Evolutionary conservation across 2,329 filamentous ascomycete genomes (phyloP), one percentile per base, ranked within the genome.

Genomic region (Fusarium devonianum): DNA sequence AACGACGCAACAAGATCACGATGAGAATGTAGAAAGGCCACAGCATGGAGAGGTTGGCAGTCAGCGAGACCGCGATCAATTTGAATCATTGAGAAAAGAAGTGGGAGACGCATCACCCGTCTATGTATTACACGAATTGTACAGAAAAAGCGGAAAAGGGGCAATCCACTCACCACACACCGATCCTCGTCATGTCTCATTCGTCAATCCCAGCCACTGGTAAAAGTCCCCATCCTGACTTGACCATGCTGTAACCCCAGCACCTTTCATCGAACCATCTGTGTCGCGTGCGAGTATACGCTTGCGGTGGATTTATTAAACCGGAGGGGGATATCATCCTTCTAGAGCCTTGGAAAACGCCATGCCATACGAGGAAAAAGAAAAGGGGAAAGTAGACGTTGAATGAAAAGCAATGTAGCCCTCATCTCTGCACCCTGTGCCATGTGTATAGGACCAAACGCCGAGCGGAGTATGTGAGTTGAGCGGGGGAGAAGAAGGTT

Each of bases 321-420:
- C 42, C 48, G 23, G 58, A 66, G 54, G 53, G 64, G 62, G 58
- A 65, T 65, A 64, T 66, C 58, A 64, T 65, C 33, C 59, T 64
- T 65, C 54, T 59, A 49, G 40, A 46, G 36, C 51, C 59, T 38
- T 53, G 38, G 26, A 60, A 48, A 66, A 63, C 63, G 62, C 63
- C 63, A 19, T 61, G 60, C 54, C 49, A 49, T 50, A 49, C 46
- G 13, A 38, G 26, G 41, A 23, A 32, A 45, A 35, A 26, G 13
- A 37, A 34, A 46, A 9, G 23, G 25, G 22, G 26, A 19, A 30
- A 30, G 36, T 25, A 26, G 22, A 38, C 32, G 30, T 30, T n/a
- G 32, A 13, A 19, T 18, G 18, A 39, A 23, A 19, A 32, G 38
- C 19, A 38, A 37, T 47, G 28, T 29, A 16, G 36, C 35, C 53